Evolutionary conservation across 805 yeast species (phyloP).

Genomic region (Teunomyces lycoperdinae): DNA sequence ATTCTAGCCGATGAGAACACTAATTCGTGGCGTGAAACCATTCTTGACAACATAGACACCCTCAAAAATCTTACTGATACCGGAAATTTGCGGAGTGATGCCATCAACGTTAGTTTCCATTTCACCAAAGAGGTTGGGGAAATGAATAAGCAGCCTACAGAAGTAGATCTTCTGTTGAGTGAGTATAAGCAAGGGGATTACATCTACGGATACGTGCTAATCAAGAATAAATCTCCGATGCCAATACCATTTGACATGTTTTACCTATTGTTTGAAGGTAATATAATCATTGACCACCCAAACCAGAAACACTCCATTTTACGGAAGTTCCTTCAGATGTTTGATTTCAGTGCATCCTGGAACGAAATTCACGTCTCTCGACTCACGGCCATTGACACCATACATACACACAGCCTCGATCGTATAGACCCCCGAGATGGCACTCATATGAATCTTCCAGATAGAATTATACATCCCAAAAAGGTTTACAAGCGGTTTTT

Average conservation of each 20-base stretch:
- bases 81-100: conserved; percentile 24
- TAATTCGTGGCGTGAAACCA: conserved; percentile 34
- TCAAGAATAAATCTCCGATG: conserved; percentile 39
- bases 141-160: conserved; percentile 23
- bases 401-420: conserved; percentile 14
- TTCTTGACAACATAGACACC: conserved; percentile 36
- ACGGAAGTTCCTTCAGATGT: conserved; percentile 44
- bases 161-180: conserved; percentile 27
- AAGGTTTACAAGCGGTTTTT: conserved; percentile 35
- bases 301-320: conserved; percentile 15
- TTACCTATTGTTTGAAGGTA: conserved; percentile 56
- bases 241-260: conserved; percentile 62
- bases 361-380: conserved; percentile 35
- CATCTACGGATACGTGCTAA: conserved; percentile 53
- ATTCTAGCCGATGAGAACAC: conserved; percentile 36
- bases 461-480: conserved; percentile 19
- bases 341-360: conserved; percentile 53
- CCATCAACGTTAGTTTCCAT: conserved; percentile 24
- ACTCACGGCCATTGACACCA: conserved; percentile 20
- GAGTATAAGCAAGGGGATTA: conserved; percentile 68
- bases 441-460: conserved; percentile 17
- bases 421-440: conserved; percentile 26
- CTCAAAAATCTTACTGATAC: conserved; percentile 31
- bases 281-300: conserved; percentile 11
- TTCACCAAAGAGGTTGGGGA: conserved; percentile 37